Conservation (phyloP, 116 monocot genomes). For the Posidonia oceanica region DNA sequence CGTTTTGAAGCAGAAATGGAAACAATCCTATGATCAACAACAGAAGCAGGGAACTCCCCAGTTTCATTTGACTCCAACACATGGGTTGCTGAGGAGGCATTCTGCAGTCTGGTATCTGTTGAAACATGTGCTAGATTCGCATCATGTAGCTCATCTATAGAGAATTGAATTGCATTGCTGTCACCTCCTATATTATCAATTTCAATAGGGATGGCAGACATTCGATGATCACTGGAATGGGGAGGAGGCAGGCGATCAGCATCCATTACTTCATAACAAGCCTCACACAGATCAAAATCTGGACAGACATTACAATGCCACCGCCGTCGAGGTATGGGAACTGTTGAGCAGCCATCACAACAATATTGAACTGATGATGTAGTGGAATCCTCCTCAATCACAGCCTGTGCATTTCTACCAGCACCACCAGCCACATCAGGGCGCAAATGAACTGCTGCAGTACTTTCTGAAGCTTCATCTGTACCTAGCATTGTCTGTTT, state of each 20-base stretch:
- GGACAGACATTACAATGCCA: constrained; percentile 99
- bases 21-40: constrained; percentile 58
- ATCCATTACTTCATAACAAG: constrained; percentile 93
- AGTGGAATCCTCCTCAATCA: constrained; percentile 83
- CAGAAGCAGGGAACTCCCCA: constrained; percentile 35
- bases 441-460: constrained; percentile 19
- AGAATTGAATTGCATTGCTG: constrained; percentile 68
- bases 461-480: constrained; percentile 63
- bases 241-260: constrained; percentile 84
- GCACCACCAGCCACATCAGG: constrained; percentile 28
- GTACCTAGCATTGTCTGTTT: constrained; percentile 83
- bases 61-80: constrained; percentile 52
- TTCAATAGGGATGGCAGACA: constrained; percentile 97
- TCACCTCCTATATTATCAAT: constrained; percentile 68
- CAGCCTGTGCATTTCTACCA: constrained; percentile 54
- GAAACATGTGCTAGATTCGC: constrained; percentile 33
- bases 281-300: constrained; percentile 95
- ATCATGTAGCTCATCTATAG: constrained; percentile 77
- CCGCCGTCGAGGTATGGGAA: constrained; percentile 79
- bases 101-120: constrained; percentile 33
- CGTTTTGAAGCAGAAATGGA: constrained; percentile 94
- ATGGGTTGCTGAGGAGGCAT: constrained; percentile 47
- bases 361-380: constrained; percentile 92
- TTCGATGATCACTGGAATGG: constrained; percentile 84
- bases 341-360: constrained; percentile 99